phyloP scores from a whole-genome alignment of 2,329 filamentous ascomycete genomes.

The Fusarium devonianum region DNA sequence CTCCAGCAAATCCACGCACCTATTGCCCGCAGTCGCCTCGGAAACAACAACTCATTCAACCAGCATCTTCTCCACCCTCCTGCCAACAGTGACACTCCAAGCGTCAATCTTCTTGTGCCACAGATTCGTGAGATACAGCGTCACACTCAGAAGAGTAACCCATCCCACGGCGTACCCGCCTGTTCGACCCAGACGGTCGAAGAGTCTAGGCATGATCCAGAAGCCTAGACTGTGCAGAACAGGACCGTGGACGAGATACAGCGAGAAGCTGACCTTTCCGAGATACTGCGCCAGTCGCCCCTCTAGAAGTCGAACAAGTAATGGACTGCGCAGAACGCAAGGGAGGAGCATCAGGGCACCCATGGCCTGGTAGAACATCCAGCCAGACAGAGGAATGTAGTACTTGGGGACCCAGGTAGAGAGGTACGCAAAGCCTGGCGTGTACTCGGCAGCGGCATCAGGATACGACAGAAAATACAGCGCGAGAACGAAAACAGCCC shows the following conservation, averaged over 20 bases:
- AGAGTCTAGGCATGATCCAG: conserved; percentile 57
- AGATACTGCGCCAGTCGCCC: conserved; percentile 47
- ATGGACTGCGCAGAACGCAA: conserved; percentile 46
- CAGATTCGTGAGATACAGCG: conserved; percentile 47
- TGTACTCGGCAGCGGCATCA: conserved; percentile 49
- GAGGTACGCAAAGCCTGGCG: conserved; percentile 47
- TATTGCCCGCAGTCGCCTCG: no score
- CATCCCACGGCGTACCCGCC: conserved; percentile 46
- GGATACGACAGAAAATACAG: conserved; percentile 52
- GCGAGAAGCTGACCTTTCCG: conserved; percentile 50
- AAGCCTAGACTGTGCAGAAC: conserved; percentile 67
- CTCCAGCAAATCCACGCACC: no score
- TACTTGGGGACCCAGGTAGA: conserved; percentile 47
- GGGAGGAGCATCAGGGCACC: conserved; percentile 49
- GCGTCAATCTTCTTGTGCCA: conserved; percentile 48
- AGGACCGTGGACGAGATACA: conserved; percentile 60
- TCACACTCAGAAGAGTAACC: conserved; percentile 41
- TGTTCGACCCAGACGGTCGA: conserved; percentile 45
- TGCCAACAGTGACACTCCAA: conserved; percentile 50
- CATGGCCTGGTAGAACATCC: conserved; percentile 51
- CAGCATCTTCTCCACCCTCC: conserved; percentile 43
- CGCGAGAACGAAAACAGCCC: conserved; percentile 42
- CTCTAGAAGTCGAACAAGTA: conserved; percentile 43
- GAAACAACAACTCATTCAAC: conserved; percentile 22
- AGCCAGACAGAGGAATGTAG: conserved; percentile 47